phyloP scores from a whole-genome alignment of 1,284 basidiomycete genomes.

The Leccinum pachyderme region DNA sequence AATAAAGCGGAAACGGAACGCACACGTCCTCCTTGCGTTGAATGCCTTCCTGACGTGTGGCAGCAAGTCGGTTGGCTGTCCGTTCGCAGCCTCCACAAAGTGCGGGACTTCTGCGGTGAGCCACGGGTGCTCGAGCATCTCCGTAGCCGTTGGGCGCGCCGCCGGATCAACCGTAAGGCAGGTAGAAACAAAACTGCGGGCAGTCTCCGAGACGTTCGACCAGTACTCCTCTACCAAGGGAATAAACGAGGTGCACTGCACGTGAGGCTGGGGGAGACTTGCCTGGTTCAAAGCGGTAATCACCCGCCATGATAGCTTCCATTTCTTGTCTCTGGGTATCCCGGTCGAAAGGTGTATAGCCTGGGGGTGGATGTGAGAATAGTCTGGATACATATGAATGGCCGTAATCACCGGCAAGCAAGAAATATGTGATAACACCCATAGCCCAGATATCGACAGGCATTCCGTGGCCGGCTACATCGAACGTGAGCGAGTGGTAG shows the following conservation, averaged over 20 bases:
- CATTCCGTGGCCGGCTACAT: slow-evolving; percentile 84
- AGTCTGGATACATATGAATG: not conserved
- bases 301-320: slow-evolving; percentile 90
- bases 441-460: slow-evolving; percentile 98
- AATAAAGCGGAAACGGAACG: slow-evolving; percentile 32
- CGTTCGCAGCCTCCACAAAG: slow-evolving; percentile 68
- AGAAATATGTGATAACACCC: slow-evolving; percentile 95
- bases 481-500: not conserved
- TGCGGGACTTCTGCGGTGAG: slow-evolving; percentile 65
- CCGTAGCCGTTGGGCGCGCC: slow-evolving; percentile 71
- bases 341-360: slow-evolving; percentile 93
- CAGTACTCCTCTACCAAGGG: slow-evolving; percentile 69
- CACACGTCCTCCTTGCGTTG: slow-evolving; percentile 84
- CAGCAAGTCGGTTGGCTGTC: slow-evolving; percentile 76
- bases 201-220: slow-evolving; percentile 78
- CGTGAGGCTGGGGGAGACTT: slow-evolving; percentile 10
- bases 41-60: slow-evolving; percentile 88
- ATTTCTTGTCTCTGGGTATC: slow-evolving; percentile 86
- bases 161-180: slow-evolving; percentile 85
- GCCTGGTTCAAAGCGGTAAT: slow-evolving; percentile 89
- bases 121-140: slow-evolving; percentile 60
- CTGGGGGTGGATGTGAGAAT: slow-evolving; percentile 12
- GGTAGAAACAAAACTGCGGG: slow-evolving; percentile 75
- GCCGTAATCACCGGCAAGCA: slow-evolving; percentile 61
- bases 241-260: not conserved